phyloP scores from a whole-genome alignment of 1,284 basidiomycete genomes.

The Leccinum variabile region DNA sequence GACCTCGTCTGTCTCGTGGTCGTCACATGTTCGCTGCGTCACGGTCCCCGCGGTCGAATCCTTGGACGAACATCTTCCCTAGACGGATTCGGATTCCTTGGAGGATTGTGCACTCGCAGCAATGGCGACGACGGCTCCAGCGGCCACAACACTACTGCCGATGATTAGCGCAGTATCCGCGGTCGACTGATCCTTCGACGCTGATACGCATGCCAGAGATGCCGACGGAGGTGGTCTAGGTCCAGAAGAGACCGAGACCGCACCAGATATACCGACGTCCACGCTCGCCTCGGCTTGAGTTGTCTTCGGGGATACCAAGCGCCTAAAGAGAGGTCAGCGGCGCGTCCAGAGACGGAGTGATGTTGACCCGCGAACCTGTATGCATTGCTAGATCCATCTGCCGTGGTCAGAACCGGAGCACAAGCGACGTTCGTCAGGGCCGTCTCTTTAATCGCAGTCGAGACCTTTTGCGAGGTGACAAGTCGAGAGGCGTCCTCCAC shows the following conservation, averaged over 20 bases:
- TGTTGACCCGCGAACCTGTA: conserved; percentile 8
- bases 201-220: neutral
- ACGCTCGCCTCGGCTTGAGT: neutral
- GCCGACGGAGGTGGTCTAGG: neutral
- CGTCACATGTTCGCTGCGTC: neutral
- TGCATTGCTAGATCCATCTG: neutral
- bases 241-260: neutral
- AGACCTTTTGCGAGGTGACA: neutral
- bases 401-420: neutral
- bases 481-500: neutral
- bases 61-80: neutral
- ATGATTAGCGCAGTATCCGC: neutral
- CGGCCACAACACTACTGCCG: neutral
- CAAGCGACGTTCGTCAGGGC: neutral
- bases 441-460: neutral
- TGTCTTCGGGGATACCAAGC: neutral
- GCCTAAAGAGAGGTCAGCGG: conserved; percentile 2
- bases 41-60: neutral
- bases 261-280: no score
- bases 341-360: neutral
- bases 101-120: neutral
- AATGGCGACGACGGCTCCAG: neutral
- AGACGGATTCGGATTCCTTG: neutral
- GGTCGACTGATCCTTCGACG: neutral
- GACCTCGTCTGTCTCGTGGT: neutral